Base-by-base conservation (phyloP, 371 early-diverging fungal genomes). In the Mortierella sp. region DNA sequence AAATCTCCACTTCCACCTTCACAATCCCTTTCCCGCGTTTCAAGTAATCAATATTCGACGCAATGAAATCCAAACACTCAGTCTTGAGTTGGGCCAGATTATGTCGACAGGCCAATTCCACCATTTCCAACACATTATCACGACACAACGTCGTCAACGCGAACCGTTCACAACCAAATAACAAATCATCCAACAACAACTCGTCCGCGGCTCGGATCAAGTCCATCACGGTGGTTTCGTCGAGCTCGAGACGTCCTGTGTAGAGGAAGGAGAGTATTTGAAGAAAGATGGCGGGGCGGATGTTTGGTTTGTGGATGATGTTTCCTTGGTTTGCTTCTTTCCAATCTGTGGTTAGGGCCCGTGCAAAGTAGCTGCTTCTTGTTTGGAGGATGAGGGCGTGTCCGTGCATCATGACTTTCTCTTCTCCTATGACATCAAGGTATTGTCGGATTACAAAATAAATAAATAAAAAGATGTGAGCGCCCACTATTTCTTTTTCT, bases 51-150 rank as follows among this genome's bases (percentile, higher is more conserved):
- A 86, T 77, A 47, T 86, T 86, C 38, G 75, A 38, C 11, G 86
- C 86, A 45, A 86, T 82, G 63, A 82, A 82, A 42, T 86, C 86
- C n/a, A 82, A 70, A 55, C 86, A 86, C 63, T 86, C 86, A 0
- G 73, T n/a, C 65, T 80, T 82, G 57, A 86, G 75, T 19, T 77
- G 80, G 0, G 2, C 4, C 21, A 86, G 74, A 14, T 75, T 75
- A 54, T 82, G 86, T 19, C 57, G 80, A 6, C 80, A 78, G 8
- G 86, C 82, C 48, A 82, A 44, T 6, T 75, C 72, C 34, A 79
- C 75, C 60, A 86, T 60, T 5, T 82, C 82, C n/a, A 86, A 50
- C 8, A 86, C 86, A 57, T 86, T 86, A 16, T 70, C 75, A 1
- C 75, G 77, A 68, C 75, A 50, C 42, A 86, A 38, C 8, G 34